Conservation (phyloP, 768 basidiomycete species). For the Coprinellus aureogranulatus region DNA sequence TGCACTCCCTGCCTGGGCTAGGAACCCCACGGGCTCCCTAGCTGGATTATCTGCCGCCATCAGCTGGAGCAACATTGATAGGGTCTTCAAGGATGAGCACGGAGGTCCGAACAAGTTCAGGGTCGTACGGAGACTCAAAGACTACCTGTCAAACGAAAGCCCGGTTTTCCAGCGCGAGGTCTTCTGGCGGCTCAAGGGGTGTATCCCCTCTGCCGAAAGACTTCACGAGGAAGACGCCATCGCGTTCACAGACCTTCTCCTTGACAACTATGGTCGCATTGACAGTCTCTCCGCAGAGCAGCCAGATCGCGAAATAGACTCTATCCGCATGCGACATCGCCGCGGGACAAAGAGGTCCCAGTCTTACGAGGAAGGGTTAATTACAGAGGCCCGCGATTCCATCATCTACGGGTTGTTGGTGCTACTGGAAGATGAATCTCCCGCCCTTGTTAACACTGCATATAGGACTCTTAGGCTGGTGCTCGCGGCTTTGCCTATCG, state of each 20-base stretch:
- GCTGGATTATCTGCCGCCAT: slow-evolving; percentile 44
- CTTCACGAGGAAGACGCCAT: slow-evolving; percentile 68
- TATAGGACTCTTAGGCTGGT: slow-evolving; percentile 66
- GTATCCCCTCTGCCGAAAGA: slow-evolving; percentile 53
- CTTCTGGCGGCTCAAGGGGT: slow-evolving; percentile 85
- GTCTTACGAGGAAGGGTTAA: slow-evolving; percentile 14
- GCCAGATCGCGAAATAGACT: slow-evolving; percentile 31
- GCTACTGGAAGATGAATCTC: slow-evolving; percentile 54
- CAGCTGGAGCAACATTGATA: slow-evolving; percentile 46
- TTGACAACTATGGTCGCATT: slow-evolving; percentile 56
- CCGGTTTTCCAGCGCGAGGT: slow-evolving; percentile 54
- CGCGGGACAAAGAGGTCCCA: slow-evolving; percentile 18
- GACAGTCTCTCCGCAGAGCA: slow-evolving; percentile 58
- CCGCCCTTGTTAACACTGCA: slow-evolving; percentile 51
- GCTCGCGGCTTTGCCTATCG: slow-evolving; percentile 40
- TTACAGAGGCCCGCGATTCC: slow-evolving; percentile 41
- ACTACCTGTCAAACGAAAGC: slow-evolving; percentile 38
- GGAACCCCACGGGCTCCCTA: slow-evolving; percentile 51
- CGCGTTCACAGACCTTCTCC: slow-evolving; percentile 68
- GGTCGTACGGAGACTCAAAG: slow-evolving; percentile 62
- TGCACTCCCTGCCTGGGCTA: slow-evolving; percentile 77
- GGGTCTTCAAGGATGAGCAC: slow-evolving; percentile 55
- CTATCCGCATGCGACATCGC: slow-evolving; percentile 40
- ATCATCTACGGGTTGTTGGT: slow-evolving; percentile 53
- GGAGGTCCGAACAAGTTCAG: slow-evolving; percentile 76